A percentile compares a stretch with the other conserved stretches of the same genome.
Evolutionary conservation across 441 rosid species (phyloP).

Genomic region (Euphorbia corollata): DNA sequence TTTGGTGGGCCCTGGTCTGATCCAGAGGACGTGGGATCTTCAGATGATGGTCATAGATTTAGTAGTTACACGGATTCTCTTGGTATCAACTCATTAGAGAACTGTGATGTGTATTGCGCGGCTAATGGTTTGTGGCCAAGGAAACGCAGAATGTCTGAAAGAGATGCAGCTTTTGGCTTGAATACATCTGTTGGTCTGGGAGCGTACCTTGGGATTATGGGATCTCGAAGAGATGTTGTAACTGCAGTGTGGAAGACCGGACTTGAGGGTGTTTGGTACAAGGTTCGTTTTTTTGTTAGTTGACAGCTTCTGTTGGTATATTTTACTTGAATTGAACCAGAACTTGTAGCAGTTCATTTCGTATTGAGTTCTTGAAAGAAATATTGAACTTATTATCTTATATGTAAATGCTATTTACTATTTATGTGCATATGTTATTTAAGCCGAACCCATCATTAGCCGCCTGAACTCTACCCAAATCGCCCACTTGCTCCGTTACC

Average conservation of each 20-base stretch:
- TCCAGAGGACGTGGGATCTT: constrained; percentile 51
- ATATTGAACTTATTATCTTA: not conserved
- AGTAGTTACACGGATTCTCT: constrained; percentile 33
- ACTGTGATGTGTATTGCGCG: constrained; percentile 50
- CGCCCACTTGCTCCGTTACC: too few species aligned
- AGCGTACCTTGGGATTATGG: constrained; percentile 97
- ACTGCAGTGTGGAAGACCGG: constrained; percentile 97
- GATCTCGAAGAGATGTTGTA: constrained; percentile 95
- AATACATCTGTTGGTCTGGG: constrained; percentile 91
- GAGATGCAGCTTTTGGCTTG: constrained; percentile 98
- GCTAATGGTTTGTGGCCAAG: constrained; percentile 85
- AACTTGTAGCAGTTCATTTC: not conserved
- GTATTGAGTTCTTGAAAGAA: not conserved
- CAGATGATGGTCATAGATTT: constrained; percentile 46
- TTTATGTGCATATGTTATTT: too few species aligned
- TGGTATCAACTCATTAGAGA: constrained; percentile 38
- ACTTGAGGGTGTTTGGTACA: constrained; percentile 94
- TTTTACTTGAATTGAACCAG: not conserved
- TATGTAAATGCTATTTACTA: not conserved
- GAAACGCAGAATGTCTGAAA: constrained; percentile 94
- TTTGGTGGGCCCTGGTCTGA: constrained; percentile 97
- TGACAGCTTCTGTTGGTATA: not conserved
- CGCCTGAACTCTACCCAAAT: too few species aligned
- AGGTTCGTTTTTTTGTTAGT: constrained; percentile 43
- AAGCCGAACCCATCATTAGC: too few species aligned